Base-by-base conservation (phyloP, 352 stramenopile species). In the Globisporangium polare region DNA sequence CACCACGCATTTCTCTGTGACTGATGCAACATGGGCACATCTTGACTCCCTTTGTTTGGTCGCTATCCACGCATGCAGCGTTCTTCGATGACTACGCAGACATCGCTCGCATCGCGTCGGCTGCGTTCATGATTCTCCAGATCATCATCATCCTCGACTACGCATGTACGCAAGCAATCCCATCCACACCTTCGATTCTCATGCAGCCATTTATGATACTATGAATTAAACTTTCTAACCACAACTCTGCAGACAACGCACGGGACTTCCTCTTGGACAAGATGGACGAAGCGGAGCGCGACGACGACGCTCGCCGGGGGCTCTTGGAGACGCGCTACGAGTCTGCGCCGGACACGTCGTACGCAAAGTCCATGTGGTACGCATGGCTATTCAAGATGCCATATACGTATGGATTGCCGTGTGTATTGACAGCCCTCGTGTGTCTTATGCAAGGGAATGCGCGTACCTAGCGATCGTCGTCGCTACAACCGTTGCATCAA, bases 61-160 rank as follows among this genome's bases (percentile, higher is more conserved):
- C 29, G 17, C 12, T 46, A 27, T 49, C 22, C 3, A 8, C 45
- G 0, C 5, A 43, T 13, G 13, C 15, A 90, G 83, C 61, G 3
- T 90, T 90, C 62, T 92, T 90, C 51, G 71, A 88, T 12, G 72
- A 69, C 15, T 92, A 90, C 55, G 74, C 74, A 13, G 78, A 79
- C 49, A 54, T 92, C 29, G 79, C 80, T 6, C 80, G 80, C 5
- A 62, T 92, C 33, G 66, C 74, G 7, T 90, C 80, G 37, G 74
- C 75, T 1, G 62, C 76, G 12, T 92, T 92, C 58, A 80, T 90
- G 52, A 75, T 90, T 43, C 57, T 92, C 29, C 83, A 92, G 69
- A 87, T 92, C 62, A 62, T 90, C 67, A 92, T 92, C 67, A 89
- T 92, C 64, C 62, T 92, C 53, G 83, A 92, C 65, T 90, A 73